phyloP scores from a whole-genome alignment of 2,329 filamentous ascomycete species.

The Colletotrichum sp. region DNA sequence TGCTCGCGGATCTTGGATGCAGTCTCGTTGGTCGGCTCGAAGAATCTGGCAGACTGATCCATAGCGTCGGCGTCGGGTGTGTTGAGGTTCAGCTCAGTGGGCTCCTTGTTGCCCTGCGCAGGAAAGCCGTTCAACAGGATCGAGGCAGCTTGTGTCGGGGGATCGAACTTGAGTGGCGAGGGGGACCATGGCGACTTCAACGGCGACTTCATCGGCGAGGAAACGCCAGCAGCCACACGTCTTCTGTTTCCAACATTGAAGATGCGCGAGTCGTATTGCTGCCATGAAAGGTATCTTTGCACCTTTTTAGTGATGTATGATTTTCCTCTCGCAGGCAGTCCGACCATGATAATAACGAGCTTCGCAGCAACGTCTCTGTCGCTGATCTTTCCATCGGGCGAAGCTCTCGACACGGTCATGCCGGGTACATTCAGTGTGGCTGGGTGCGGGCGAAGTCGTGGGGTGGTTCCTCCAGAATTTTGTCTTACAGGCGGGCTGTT shows the following conservation, averaged over 20 bases:
- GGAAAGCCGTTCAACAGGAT: conserved; percentile 63
- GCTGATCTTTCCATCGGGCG: conserved; percentile 92
- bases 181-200: conserved; percentile 44
- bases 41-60: conserved; percentile 92
- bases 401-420: conserved; percentile 93
- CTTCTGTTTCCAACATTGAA: conserved; percentile 97
- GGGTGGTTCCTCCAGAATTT: conserved; percentile 79
- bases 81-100: conserved; percentile 39
- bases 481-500: conserved; percentile 70
- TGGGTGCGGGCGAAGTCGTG: conserved; percentile 79
- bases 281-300: conserved; percentile 93
- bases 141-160: conserved; percentile 59
- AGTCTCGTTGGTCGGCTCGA: conserved; percentile 85
- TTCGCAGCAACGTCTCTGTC: conserved; percentile 95
- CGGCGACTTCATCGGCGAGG: conserved; percentile 43
- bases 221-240: conserved; percentile 74
- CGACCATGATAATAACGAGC: conserved; percentile 98
- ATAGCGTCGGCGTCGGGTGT: conserved; percentile 51
- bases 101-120: conserved; percentile 44
- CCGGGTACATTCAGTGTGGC: conserved; percentile 97
- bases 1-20: conserved; percentile 88
- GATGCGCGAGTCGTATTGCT: conserved; percentile 93
- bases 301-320: conserved; percentile 99
- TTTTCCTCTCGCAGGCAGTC: conserved; percentile 92
- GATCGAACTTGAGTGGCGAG: conserved; percentile 35